Base-by-base conservation (phyloP, 2,329 filamentous ascomycete species). In the Diaporthe australafricana region DNA sequence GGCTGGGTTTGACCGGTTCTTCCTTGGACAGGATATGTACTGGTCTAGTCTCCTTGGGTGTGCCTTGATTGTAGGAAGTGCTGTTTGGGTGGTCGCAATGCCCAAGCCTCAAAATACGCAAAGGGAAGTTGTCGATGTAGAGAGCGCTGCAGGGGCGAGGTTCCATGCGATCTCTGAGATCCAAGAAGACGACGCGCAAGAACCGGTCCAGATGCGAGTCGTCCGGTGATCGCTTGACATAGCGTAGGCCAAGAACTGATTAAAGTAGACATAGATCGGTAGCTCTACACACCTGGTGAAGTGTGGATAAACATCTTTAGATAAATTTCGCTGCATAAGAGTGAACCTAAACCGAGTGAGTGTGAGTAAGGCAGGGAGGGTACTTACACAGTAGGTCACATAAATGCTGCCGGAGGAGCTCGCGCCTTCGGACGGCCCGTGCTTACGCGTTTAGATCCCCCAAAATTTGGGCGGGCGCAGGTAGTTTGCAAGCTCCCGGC, bases 11-110 rank as follows among this genome's bases (percentile, higher is more conserved):
- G 87, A 90, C 32, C 79, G 83, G 48, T 87, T 83, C 78, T 79
- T 89, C 3, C 89, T 89, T 77, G 86, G 85, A 1, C 83, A 87
- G 62, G 78, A 77, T 25, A 88, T 89, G 86, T 82, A 83, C 17
- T 76, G 84, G 71, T 78, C 83, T 76, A 89, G 87, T 70, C 78
- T 88, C 8, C 78, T 82, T 3, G 88, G 88, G 5, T 88, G 87
- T 69, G 84, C 82, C 5, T 77, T 89, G 52, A 88, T 90, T 52
- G 79, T 89, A 9, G 86, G 87, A 1, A 87, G 87, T 67, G 87
- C 87, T 2, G 77, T 89, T 11, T 87, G 85, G 75, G 86, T 86
- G 0, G 83, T 86, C 4, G 74, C 88, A 45, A 78, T 83, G 69
- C 88, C 85, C 77, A 82, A 81, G 72, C 73, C 78, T 35, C 74